A percentile compares a stretch with the other conserved stretches of the same genome.
Conservation (phyloP, 306 rosid genomes). For the Rubus idaeus region DNA sequence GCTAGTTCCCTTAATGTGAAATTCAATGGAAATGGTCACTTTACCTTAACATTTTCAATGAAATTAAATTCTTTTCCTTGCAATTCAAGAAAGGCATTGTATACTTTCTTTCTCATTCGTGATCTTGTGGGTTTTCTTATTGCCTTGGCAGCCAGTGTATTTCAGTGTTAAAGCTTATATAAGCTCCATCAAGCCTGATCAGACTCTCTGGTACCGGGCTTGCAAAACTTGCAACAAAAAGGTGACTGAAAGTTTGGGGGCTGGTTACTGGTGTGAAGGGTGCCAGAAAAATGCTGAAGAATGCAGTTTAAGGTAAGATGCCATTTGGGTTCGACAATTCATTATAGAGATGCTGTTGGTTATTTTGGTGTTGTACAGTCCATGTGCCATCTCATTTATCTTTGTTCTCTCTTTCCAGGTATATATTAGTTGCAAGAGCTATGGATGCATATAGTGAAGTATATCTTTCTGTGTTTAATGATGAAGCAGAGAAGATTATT, state of each 20-base stretch:
- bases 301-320: slow-evolving; percentile 59
- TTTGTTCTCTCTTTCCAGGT: slow-evolving; percentile 40
- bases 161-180: slow-evolving; percentile 70
- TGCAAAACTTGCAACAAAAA: slow-evolving; percentile 89
- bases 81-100: background rate
- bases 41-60: background rate
- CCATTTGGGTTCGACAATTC: background rate
- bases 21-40: background rate
- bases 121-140: slow-evolving; percentile 4
- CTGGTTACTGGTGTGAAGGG: slow-evolving; percentile 87
- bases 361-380: background rate
- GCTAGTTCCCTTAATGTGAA: background rate
- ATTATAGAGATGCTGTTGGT: background rate
- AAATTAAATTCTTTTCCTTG: background rate
- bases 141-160: slow-evolving; percentile 55
- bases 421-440: slow-evolving; percentile 55
- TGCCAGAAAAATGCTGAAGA: slow-evolving; percentile 82
- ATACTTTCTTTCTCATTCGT: background rate
- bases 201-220: slow-evolving; percentile 91
- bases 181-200: slow-evolving; percentile 73
- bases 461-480: slow-evolving; percentile 57
- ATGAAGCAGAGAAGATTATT: slow-evolving; percentile 70
- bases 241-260: slow-evolving; percentile 68
- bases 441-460: slow-evolving; percentile 71
- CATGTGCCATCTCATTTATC: background rate